Evolutionary conservation across 495 filamentous ascomycete genomes (phyloP), one percentile per base, ranked within the genome.

Genomic region (Stereocaulon alpinum): DNA sequence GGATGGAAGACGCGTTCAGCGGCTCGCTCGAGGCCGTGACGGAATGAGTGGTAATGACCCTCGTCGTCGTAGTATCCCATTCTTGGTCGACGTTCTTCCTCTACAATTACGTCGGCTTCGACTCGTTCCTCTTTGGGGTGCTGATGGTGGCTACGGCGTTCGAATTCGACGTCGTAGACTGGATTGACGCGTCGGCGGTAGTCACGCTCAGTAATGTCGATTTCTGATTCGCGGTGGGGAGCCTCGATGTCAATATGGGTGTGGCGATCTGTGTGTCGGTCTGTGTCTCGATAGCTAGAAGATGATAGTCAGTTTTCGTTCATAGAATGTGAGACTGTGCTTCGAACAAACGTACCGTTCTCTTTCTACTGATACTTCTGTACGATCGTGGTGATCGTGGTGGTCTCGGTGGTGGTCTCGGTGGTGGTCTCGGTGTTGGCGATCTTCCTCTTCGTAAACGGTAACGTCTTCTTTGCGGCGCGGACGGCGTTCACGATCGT

Each of bases 21-120:
- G 72, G 86, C 85, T 69, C 85, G 84, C 79, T 89, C 84, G 57
- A 95, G 70, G 68, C 88, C 86, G 72, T 87, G 86, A 72, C 91
- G 88, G 85, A 95, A 85, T 60, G 87, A 92, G 80, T 95, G 91
- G 77, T 96, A 89, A 68, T 89, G 85, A 75, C 91, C 91, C 82
- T 92, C 86, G 77, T 94, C 88, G 88, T 95, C 91, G 89, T 94
- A 95, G 83, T 95, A 96, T 80, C 89, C 91, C 91, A 96, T 96
- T 73, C 88, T 88, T 76, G 76, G 75, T 76, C 80, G 77, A 52
- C 71, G 63, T 63, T 73, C 63, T 66, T 71, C 65, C 66, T 82
- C 76, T 63, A 79, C 75, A 59, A 76, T 81, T 48, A 72, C 73
- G 62, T 80, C 78, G 70, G 74, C 73, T 63, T 79, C 75, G 67